A percentile compares a stretch with the other conserved stretches of the same genome.
Evolutionary conservation across 495 filamentous ascomycete genomes (phyloP).

Genomic region (Penicillium coprophilum): DNA sequence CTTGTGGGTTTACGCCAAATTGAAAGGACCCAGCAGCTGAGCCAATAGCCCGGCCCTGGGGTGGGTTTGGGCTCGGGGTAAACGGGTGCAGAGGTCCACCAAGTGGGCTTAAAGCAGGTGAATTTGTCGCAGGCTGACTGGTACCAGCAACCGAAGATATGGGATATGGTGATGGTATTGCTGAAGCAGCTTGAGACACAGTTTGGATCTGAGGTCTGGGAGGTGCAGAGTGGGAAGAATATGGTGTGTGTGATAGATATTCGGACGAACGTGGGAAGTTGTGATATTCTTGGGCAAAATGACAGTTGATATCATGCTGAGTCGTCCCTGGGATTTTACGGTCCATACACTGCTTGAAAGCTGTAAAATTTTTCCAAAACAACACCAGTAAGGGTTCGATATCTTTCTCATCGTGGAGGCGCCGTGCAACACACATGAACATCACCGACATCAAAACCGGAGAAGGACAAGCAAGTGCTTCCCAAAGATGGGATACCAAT

Average conservation of each 20-base stretch:
- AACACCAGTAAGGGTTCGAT: not conserved
- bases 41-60: not conserved
- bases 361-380: not conserved
- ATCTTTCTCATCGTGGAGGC: not conserved
- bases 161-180: not conserved
- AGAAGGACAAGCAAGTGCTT: not conserved
- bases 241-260: not conserved
- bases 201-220: not conserved
- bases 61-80: not conserved
- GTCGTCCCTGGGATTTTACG: not conserved
- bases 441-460: conserved; percentile 9
- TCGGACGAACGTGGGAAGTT: not conserved
- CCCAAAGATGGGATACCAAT: not conserved
- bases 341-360: not conserved
- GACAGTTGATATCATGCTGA: not conserved
- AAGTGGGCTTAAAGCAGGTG: not conserved
- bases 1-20: not conserved
- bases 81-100: not conserved
- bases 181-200: not conserved
- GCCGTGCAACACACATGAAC: conserved; percentile 6
- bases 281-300: not conserved
- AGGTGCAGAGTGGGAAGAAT: not conserved
- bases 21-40: not conserved
- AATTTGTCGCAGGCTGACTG: not conserved
- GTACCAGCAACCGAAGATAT: not conserved